Percentiles rank a stretch among this genome's conserved stretches.
phyloP scores from a whole-genome alignment of 2,329 filamentous ascomycete species.

The Colletotrichum sp. region DNA sequence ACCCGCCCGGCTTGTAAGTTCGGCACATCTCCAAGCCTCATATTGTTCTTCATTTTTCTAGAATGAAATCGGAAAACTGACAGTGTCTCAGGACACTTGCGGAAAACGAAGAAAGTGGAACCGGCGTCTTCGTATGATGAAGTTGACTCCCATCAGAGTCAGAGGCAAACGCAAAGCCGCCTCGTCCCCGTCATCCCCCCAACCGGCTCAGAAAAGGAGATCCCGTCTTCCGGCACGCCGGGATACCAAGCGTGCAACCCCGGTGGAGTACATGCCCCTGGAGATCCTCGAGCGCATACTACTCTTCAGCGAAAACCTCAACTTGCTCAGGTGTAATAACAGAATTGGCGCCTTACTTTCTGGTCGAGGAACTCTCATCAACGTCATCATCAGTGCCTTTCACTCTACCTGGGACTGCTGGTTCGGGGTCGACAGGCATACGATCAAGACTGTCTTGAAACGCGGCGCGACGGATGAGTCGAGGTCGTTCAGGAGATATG shows the following conservation, averaged over 20 bases:
- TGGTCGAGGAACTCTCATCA: conserved; percentile 37
- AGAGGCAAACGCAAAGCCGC: conserved; percentile 46
- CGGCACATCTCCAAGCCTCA: background rate
- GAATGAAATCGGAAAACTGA: background rate
- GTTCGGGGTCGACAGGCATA: conserved; percentile 32
- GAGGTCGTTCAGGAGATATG: background rate
- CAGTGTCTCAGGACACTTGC: background rate
- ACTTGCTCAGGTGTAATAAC: conserved; percentile 41
- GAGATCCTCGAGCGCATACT: conserved; percentile 61
- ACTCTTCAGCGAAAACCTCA: conserved; percentile 52
- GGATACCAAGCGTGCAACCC: conserved; percentile 9
- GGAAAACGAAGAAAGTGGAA: background rate
- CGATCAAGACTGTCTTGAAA: conserved; percentile 3
- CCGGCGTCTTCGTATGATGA: conserved; percentile 36
- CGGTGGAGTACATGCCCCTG: conserved; percentile 45
- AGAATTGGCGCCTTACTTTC: conserved; percentile 53
- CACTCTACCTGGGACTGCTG: conserved; percentile 42
- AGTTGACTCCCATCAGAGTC: conserved; percentile 53
- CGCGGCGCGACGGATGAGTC: background rate
- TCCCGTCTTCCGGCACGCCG: background rate
- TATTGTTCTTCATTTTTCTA: background rate
- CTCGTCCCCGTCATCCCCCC: background rate
- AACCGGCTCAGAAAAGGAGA: background rate
- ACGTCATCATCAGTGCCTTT: conserved; percentile 40
- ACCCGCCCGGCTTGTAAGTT: background rate